phyloP scores from a whole-genome alignment of 257 asterid species.

The Solanum habrochaites region DNA sequence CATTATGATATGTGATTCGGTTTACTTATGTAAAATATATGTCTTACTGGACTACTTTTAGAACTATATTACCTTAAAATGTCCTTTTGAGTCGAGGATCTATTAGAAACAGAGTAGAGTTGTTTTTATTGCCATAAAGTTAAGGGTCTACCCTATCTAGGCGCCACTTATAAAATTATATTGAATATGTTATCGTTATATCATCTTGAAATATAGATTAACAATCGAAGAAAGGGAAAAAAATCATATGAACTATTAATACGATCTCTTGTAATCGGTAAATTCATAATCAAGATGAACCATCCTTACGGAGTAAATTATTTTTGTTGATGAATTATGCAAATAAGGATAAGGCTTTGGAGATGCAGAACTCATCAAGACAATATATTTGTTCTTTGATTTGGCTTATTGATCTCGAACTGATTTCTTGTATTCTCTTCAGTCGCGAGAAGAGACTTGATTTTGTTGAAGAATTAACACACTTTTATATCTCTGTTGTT shows the following conservation, averaged over 20 bases:
- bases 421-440: not conserved
- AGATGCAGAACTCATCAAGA: not conserved
- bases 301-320: no score
- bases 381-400: not conserved
- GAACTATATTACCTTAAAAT: not conserved
- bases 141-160: no score
- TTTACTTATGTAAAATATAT: not conserved
- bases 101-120: no score
- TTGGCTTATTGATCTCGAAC: not conserved
- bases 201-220: not conserved
- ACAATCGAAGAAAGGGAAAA: not conserved
- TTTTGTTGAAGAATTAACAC: not conserved
- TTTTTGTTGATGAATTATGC: not conserved
- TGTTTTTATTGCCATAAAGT: no score
- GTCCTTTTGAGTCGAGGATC: not conserved
- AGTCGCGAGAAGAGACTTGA: not conserved
- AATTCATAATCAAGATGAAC: not conserved
- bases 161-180: no score
- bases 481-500: rapidly evolving
- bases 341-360: not conserved
- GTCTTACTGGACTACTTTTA: not conserved
- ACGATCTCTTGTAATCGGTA: rapidly evolving
- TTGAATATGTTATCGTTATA: not conserved
- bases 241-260: not conserved
- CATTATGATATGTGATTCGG: not conserved